Conservation (phyloP, 495 filamentous ascomycete genomes). For the Daldinia vernicosa region DNA sequence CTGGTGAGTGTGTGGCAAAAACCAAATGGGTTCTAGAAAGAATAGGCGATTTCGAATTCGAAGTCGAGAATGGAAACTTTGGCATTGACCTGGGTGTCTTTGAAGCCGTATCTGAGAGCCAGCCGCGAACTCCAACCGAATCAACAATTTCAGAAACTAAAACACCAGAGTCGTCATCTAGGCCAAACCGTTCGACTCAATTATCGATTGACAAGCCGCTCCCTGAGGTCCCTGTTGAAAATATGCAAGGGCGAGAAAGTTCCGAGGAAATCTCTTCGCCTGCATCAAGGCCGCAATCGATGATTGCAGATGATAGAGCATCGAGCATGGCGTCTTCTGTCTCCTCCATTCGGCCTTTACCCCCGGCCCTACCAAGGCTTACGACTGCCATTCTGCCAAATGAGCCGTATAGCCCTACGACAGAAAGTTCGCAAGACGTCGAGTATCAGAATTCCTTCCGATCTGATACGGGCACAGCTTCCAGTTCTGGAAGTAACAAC, state of each 20-base stretch:
- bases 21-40: slow-evolving; percentile 85
- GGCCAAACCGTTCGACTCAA: slow-evolving; percentile 26
- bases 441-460: slow-evolving; percentile 59
- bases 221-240: slow-evolving; percentile 51
- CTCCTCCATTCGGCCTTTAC: slow-evolving; percentile 51
- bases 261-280: slow-evolving; percentile 47
- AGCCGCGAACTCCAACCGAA: slow-evolving; percentile 50
- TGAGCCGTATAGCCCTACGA: slow-evolving; percentile 59
- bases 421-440: slow-evolving; percentile 51
- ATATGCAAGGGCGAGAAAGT: slow-evolving; percentile 50
- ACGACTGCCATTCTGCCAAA: slow-evolving; percentile 54
- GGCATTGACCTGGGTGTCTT: slow-evolving; percentile 58
- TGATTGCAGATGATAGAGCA: slow-evolving; percentile 44
- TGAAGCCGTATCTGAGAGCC: slow-evolving; percentile 46
- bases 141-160: slow-evolving; percentile 48
- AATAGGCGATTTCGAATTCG: slow-evolving; percentile 93
- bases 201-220: slow-evolving; percentile 45
- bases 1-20: slow-evolving; percentile 89
- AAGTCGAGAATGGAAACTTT: slow-evolving; percentile 58
- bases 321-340: slow-evolving; percentile 51
- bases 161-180: slow-evolving; percentile 41
- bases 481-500: slow-evolving; percentile 67
- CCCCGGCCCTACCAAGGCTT: slow-evolving; percentile 60
- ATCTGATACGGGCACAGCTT: slow-evolving; percentile 60
- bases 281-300: slow-evolving; percentile 53